Evolutionary conservation across 2,329 filamentous ascomycete species (phyloP).

Genomic region (Elsinoe perseae): DNA sequence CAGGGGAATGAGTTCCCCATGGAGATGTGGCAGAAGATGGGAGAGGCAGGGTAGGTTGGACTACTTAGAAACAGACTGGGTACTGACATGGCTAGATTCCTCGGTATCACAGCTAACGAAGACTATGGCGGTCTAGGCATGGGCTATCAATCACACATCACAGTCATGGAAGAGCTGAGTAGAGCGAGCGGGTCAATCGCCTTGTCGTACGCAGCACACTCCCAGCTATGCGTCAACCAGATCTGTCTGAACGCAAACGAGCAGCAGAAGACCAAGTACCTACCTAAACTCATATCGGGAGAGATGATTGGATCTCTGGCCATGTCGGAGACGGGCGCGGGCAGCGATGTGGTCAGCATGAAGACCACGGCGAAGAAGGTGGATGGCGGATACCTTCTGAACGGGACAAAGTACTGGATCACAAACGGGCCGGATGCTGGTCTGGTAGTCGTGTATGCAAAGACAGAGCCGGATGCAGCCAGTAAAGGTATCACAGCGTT

Average conservation of each 20-base stretch:
- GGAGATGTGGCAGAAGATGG: slow-evolving; percentile 89
- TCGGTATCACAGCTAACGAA: slow-evolving; percentile 90
- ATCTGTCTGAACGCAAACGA: slow-evolving; percentile 77
- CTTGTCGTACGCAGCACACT: slow-evolving; percentile 90
- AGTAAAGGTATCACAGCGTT: slow-evolving; percentile 95
- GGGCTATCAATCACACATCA: slow-evolving; percentile 94
- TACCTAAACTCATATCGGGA: slow-evolving; percentile 74
- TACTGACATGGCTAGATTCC: slow-evolving; percentile 47
- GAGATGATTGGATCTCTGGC: slow-evolving; percentile 78
- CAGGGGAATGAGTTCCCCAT: slow-evolving; percentile 78
- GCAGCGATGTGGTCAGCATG: slow-evolving; percentile 94
- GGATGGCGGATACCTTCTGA: slow-evolving; percentile 77
- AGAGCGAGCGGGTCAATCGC: slow-evolving; percentile 66
- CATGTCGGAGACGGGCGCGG: slow-evolving; percentile 89
- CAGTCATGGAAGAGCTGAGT: slow-evolving; percentile 92
- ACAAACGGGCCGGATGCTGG: slow-evolving; percentile 96
- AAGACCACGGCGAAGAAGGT: slow-evolving; percentile 72
- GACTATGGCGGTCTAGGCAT: slow-evolving; percentile 81
- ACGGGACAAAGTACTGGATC: slow-evolving; percentile 98
- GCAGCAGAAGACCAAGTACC: slow-evolving; percentile 70
- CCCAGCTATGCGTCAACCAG: slow-evolving; percentile 94
- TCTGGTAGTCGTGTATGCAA: slow-evolving; percentile 90
- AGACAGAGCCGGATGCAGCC: slow-evolving; percentile 71
- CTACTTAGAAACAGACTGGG: neutral
- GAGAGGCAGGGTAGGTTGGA: slow-evolving; percentile 62